Evolutionary conservation across 345 rosid genomes (phyloP).

Genomic region (Gossypium arboreum): DNA sequence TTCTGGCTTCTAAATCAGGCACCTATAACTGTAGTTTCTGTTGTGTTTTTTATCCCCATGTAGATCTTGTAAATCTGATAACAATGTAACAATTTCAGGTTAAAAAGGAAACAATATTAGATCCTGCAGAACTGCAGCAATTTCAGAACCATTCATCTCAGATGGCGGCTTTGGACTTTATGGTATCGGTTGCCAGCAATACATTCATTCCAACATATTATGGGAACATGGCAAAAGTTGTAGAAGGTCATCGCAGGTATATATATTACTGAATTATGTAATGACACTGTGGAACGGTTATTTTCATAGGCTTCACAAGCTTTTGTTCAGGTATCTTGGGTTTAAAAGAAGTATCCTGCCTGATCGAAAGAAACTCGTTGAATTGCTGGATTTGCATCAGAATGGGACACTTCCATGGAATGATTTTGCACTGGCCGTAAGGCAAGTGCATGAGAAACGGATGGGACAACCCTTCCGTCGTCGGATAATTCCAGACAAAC

Average conservation of each 20-base stretch:
- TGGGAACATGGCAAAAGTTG: slow-evolving; percentile 97
- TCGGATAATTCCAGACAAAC: slow-evolving; percentile 58
- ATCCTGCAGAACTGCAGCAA: slow-evolving; percentile 64
- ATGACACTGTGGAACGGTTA: neutral
- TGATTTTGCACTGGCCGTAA: slow-evolving; percentile 54
- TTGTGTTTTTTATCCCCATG: neutral
- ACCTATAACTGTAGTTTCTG: neutral
- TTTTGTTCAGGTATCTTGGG: slow-evolving; percentile 63
- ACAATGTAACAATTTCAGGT: slow-evolving; percentile 48
- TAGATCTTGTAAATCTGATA: slow-evolving; percentile 17
- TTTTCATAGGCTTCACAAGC: slow-evolving; percentile 8
- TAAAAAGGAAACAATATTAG: slow-evolving; percentile 79
- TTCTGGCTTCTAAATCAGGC: neutral
- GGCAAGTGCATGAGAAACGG: slow-evolving; percentile 57
- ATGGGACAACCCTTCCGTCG: slow-evolving; percentile 69
- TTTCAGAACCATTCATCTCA: slow-evolving; percentile 97
- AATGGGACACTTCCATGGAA: slow-evolving; percentile 72
- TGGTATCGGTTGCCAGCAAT: slow-evolving; percentile 87
- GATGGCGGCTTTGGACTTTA: slow-evolving; percentile 97
- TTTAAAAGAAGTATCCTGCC: slow-evolving; percentile 65
- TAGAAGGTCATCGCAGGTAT: slow-evolving; percentile 62
- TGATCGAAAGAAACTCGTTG: slow-evolving; percentile 65
- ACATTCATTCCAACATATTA: slow-evolving; percentile 92
- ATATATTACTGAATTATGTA: neutral
- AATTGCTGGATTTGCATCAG: slow-evolving; percentile 64